Conservation (phyloP, 2,329 filamentous ascomycete species). For the Rhynchosporium graminicola region DNA sequence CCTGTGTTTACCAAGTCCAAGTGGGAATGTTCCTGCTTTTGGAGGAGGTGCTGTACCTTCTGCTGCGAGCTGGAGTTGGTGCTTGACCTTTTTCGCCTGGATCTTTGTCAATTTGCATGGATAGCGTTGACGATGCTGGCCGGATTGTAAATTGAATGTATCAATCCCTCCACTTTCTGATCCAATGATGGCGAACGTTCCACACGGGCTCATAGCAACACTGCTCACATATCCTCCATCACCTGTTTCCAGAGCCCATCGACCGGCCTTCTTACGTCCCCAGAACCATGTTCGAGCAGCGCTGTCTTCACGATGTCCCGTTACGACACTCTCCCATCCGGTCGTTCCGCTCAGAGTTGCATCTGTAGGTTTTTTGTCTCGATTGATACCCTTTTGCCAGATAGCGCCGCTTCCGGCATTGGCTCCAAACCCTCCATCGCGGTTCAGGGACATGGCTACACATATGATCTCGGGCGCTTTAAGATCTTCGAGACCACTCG, state of each 20-base stretch:
- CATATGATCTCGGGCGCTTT: constrained; percentile 92
- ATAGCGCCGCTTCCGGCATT: constrained; percentile 75
- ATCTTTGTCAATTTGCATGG: constrained; percentile 75
- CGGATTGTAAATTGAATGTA: constrained; percentile 97
- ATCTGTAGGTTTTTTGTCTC: constrained; percentile 61
- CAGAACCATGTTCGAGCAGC: constrained; percentile 96
- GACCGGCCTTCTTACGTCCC: constrained; percentile 88
- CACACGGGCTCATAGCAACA: constrained; percentile 86
- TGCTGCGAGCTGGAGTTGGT: constrained; percentile 54
- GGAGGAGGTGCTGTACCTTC: constrained; percentile 31
- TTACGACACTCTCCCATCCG: constrained; percentile 96
- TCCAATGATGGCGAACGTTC: constrained; percentile 89
- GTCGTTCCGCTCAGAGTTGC: constrained; percentile 75
- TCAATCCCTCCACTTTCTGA: constrained; percentile 82
- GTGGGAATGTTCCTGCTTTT: constrained; percentile 32
- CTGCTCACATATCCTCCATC: constrained; percentile 83
- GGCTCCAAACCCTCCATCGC: constrained; percentile 90
- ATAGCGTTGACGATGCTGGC: constrained; percentile 82
- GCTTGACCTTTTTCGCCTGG: constrained; percentile 74
- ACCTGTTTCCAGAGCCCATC: constrained; percentile 88
- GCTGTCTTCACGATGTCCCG: constrained; percentile 82
- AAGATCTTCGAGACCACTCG: constrained; percentile 68
- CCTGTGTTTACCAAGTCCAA: constrained; percentile 70
- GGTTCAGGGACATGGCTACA: constrained; percentile 87
- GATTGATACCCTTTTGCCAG: constrained; percentile 74